Conservation (phyloP, 257 asterid species). For the Rauvolfia tetraphylla region DNA sequence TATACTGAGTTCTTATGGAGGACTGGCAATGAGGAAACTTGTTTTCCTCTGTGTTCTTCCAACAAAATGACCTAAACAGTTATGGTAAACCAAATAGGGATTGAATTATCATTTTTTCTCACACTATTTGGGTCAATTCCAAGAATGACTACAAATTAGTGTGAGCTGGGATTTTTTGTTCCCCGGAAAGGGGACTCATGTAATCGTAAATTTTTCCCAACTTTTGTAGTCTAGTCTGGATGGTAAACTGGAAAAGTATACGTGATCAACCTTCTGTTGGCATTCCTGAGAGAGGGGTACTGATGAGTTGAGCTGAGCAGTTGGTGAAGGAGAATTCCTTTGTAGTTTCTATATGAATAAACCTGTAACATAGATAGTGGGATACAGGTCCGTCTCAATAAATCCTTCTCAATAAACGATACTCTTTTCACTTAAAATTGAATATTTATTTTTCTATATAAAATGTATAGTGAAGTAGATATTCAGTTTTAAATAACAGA, state of each 20-base stretch:
- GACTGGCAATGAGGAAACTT: slow-evolving; percentile 88
- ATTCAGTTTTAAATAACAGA: background rate
- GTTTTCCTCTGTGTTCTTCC: slow-evolving; percentile 49
- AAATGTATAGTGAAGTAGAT: background rate
- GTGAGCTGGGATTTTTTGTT: background rate
- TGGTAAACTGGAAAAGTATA: background rate
- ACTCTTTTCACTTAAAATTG: background rate
- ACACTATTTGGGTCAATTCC: background rate
- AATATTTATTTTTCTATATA: background rate
- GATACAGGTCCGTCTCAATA: too few species aligned
- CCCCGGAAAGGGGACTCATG: background rate
- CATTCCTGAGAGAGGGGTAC: background rate
- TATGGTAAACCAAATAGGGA: too few species aligned
- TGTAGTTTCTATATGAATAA: background rate
- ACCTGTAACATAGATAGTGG: background rate
- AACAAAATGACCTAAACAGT: background rate
- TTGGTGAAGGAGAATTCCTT: background rate
- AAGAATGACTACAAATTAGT: background rate
- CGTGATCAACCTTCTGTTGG: background rate
- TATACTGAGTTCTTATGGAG: slow-evolving; percentile 85
- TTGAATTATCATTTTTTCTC: background rate
- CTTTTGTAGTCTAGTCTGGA: background rate
- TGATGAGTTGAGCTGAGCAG: background rate
- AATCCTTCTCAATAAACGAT: background rate
- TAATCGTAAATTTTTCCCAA: background rate